Percentiles rank a stretch among this genome's conserved stretches.
Evolutionary conservation across 1,284 basidiomycete genomes (phyloP).

Genomic region (Athelia sp.): DNA sequence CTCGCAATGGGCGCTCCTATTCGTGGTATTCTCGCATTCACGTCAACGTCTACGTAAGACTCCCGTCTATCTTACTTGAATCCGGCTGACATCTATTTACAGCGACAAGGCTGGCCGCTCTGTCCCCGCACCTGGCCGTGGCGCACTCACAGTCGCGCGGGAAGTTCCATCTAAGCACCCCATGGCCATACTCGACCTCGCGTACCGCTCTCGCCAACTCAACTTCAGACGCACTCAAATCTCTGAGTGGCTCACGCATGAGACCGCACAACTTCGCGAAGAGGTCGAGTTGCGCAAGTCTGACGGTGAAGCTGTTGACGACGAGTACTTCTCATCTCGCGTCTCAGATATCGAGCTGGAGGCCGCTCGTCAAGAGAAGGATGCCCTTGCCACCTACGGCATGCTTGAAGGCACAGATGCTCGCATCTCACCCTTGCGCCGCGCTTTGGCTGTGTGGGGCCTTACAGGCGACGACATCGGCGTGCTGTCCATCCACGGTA

Average conservation of each 20-base stretch:
- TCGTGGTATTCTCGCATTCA: slow-evolving; percentile 91
- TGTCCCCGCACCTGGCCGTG: slow-evolving; percentile 89
- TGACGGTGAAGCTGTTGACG: slow-evolving; percentile 49
- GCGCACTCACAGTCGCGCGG: slow-evolving; percentile 82
- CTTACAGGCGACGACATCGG: slow-evolving; percentile 90
- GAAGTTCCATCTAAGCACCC: slow-evolving; percentile 75
- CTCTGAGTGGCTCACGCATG: slow-evolving; percentile 88
- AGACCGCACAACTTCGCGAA: slow-evolving; percentile 77
- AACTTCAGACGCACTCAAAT: slow-evolving; percentile 92
- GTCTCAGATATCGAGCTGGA: slow-evolving; percentile 85
- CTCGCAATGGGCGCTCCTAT: slow-evolving; percentile 92
- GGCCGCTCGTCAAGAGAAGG: slow-evolving; percentile 86
- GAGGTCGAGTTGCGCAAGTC: slow-evolving; percentile 66
- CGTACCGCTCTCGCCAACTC: slow-evolving; percentile 88
- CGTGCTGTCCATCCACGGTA: slow-evolving; percentile 87
- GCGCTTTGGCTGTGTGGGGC: slow-evolving; percentile 95
- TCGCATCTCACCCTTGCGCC: slow-evolving; percentile 84
- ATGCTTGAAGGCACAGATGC: slow-evolving; percentile 92
- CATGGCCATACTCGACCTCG: slow-evolving; percentile 73
- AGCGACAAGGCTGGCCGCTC: slow-evolving; percentile 95
- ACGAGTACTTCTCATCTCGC: slow-evolving; percentile 69
- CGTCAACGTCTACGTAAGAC: slow-evolving; percentile 90
- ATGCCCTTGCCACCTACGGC: slow-evolving; percentile 84
- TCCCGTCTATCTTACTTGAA: slow-evolving; percentile 1
- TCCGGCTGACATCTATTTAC: slow-evolving; percentile 10